A percentile compares a stretch with the other conserved stretches of the same genome.
Conservation (phyloP, 2,329 filamentous ascomycete species). For the Fusarium phyllophilum region DNA sequence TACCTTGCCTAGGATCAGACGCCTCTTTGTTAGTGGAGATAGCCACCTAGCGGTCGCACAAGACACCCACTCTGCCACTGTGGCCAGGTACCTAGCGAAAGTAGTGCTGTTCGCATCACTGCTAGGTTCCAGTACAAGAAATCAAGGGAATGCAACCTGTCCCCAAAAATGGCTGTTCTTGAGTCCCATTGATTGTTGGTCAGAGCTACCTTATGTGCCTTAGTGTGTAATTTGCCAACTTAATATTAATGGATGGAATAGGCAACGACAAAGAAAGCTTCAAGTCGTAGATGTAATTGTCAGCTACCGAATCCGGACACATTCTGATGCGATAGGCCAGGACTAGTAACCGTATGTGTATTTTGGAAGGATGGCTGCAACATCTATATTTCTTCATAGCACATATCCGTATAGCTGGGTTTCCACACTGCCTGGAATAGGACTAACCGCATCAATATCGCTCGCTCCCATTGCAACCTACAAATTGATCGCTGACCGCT, state of each 20-base stretch:
- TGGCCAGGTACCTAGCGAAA: constrained; percentile 28
- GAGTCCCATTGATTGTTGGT: constrained; percentile 20
- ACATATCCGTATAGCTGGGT: background rate
- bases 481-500: constrained; percentile 18
- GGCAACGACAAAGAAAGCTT: constrained; percentile 35
- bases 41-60: constrained; percentile 25
- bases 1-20: background rate
- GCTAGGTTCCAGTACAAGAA: constrained; percentile 28
- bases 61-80: constrained; percentile 21
- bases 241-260: background rate
- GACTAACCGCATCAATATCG: background rate
- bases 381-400: background rate
- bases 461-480: background rate
- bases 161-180: constrained; percentile 35
- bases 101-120: constrained; percentile 22
- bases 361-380: constrained; percentile 4
- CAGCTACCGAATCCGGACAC: constrained; percentile 30
- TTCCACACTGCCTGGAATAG: background rate
- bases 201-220: background rate
- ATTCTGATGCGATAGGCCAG: constrained; percentile 4
- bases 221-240: constrained; percentile 10
- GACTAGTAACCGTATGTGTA: constrained; percentile 17
- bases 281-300: constrained; percentile 9
- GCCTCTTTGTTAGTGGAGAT: constrained; percentile 23
- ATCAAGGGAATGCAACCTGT: constrained; percentile 44